Conservation (phyloP, 148 eudicot genomes). For the Camellia granthamiana region DNA sequence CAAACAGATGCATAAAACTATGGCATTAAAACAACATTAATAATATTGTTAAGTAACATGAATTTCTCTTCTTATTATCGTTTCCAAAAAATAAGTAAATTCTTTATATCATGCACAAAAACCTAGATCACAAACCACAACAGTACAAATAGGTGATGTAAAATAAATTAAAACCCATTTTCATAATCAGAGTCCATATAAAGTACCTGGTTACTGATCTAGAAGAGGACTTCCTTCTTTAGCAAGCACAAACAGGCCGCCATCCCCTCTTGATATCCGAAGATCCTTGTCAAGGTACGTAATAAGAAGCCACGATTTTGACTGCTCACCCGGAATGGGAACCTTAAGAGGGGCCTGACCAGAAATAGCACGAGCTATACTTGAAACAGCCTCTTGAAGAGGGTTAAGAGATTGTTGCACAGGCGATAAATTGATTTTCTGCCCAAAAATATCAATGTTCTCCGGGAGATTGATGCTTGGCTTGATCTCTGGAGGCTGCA, state of each 20-base stretch:
- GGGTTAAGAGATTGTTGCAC: constrained; percentile 77
- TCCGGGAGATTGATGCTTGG: constrained; percentile 70
- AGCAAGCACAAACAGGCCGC: constrained; percentile 91
- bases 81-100: background rate
- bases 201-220: constrained; percentile 36
- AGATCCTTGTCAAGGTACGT: constrained; percentile 89
- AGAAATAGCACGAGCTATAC: constrained; percentile 47
- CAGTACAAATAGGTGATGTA: background rate
- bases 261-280: constrained; percentile 94
- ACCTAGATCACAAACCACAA: background rate
- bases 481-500: constrained; percentile 88
- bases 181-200: background rate
- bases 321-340: constrained; percentile 72
- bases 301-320: constrained; percentile 75
- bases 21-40: background rate
- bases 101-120: background rate
- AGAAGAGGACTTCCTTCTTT: constrained; percentile 88
- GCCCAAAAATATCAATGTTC: constrained; percentile 76
- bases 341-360: constrained; percentile 76
- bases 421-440: constrained; percentile 60
- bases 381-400: constrained; percentile 65
- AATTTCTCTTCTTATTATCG: background rate
- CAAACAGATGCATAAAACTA: no score
- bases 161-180: background rate
- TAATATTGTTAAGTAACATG: background rate